Conservation (phyloP, 441 rosid species). For the Kokia cookei region DNA sequence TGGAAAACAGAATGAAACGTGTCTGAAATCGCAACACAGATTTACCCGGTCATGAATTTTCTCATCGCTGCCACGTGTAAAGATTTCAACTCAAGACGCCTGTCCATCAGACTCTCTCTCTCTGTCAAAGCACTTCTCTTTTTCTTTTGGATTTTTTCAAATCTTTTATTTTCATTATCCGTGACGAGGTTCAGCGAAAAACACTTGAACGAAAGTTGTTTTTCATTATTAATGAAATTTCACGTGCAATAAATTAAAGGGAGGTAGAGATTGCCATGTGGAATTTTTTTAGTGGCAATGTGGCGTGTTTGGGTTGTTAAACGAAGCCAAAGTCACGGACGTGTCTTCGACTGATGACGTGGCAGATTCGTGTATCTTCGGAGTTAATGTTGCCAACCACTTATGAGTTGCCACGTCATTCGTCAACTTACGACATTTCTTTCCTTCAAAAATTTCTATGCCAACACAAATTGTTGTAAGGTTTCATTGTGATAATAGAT, state of each 20-base stretch:
- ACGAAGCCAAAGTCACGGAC: constrained; percentile 29
- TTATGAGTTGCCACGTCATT: constrained; percentile 12
- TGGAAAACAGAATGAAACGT: neutral
- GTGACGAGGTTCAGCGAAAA: neutral
- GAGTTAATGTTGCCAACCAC: neutral
- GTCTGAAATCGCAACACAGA: neutral
- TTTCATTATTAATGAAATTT: neutral
- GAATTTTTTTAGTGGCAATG: constrained; percentile 24
- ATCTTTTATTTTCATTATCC: neutral
- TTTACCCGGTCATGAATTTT: constrained; percentile 13
- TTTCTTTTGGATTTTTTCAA: neutral
- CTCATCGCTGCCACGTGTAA: constrained; percentile 8
- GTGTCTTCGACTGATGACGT: constrained; percentile 18
- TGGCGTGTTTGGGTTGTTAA: constrained; percentile 34
- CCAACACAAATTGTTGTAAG: neutral
- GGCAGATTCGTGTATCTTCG: constrained; percentile 19
- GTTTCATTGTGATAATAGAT: too few species aligned
- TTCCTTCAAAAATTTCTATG: constrained; percentile 8
- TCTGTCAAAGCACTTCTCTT: neutral
- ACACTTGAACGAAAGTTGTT: neutral
- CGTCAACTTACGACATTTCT: constrained; percentile 4
- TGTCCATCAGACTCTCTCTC: neutral
- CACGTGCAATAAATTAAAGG: neutral
- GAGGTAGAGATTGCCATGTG: constrained; percentile 27
- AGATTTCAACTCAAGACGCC: neutral